phyloP scores from a whole-genome alignment of 1,139 yeast genomes.

The Suhomyces yuchorum region DNA sequence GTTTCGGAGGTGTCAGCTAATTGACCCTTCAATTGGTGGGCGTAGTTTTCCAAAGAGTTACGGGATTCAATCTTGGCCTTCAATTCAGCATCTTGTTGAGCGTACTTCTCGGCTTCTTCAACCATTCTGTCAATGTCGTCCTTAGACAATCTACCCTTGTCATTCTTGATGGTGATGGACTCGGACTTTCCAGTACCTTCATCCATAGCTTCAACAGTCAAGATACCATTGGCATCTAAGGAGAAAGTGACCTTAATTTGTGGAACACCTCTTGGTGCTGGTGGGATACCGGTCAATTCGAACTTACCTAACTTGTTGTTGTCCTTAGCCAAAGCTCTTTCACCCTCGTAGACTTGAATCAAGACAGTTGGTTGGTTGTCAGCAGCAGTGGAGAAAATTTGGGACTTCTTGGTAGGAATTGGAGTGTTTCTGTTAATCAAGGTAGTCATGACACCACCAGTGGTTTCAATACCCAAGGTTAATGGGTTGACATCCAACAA shows the following conservation, averaged over 20 bases:
- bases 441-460: constrained; percentile 53
- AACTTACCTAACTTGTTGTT: constrained; percentile 49
- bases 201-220: constrained; percentile 49
- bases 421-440: constrained; percentile 52
- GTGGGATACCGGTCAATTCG: constrained; percentile 51
- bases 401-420: constrained; percentile 51
- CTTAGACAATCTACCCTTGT: constrained; percentile 93
- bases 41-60: constrained; percentile 53
- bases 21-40: constrained; percentile 53
- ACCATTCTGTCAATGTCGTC: constrained; percentile 95
- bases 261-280: constrained; percentile 54
- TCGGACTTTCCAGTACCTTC: constrained; percentile 71
- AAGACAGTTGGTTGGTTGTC: constrained; percentile 52
- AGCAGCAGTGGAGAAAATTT: constrained; percentile 50
- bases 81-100: constrained; percentile 81
- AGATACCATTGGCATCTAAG: constrained; percentile 52
- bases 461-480: constrained; percentile 52
- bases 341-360: constrained; percentile 52
- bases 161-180: constrained; percentile 92
- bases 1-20: constrained; percentile 61
- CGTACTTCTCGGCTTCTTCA: constrained; percentile 89
- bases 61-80: constrained; percentile 75
- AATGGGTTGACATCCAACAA: constrained; percentile 52
- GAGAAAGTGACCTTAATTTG: constrained; percentile 52
- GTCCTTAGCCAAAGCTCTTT: constrained; percentile 50